These are phyloP conservation scores for Candida endomychidarum DNA, from an alignment of 805 yeast genomes.

Conservation along the genomic window DNA sequence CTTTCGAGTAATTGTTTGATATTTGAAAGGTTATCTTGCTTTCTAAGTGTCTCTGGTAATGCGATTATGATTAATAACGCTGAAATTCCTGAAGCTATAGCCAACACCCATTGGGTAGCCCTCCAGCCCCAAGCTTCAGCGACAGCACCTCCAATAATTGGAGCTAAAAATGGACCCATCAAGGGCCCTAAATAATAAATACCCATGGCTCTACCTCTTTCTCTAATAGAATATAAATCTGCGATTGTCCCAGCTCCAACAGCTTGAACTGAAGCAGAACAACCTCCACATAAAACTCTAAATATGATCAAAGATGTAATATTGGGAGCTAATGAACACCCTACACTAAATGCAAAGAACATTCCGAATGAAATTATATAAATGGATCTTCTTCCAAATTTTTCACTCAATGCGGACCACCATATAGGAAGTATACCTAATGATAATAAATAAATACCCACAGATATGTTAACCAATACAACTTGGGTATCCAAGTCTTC, in stretches of 20 bases:
- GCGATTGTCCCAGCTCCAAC: conserved; percentile 89
- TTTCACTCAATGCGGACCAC: conserved; percentile 84
- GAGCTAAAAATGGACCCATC: conserved; percentile 76
- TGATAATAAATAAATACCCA: conserved; percentile 73
- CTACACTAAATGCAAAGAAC: conserved; percentile 66
- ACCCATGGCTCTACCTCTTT: conserved; percentile 80
- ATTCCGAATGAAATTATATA: conserved; percentile 66
- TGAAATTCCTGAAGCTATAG: conserved; percentile 60
- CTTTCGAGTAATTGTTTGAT: conserved; percentile 42
- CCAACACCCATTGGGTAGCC: conserved; percentile 84
- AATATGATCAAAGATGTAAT: conserved; percentile 65
- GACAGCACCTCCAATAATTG: conserved; percentile 75
- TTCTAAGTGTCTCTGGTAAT: conserved; percentile 79
- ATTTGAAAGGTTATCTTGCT: conserved; percentile 58
- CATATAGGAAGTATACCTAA: conserved; percentile 81
- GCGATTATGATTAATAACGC: conserved; percentile 49
- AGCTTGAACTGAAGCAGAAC: conserved; percentile 82
- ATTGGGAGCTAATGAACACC: conserved; percentile 63
- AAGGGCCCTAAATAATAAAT: conserved; percentile 78
- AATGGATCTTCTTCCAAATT: conserved; percentile 70
- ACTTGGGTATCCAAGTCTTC: conserved; percentile 54
- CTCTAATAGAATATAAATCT: conserved; percentile 64
- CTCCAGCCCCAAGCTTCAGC: conserved; percentile 80
- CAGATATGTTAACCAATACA: conserved; percentile 68
- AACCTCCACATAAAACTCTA: conserved; percentile 73